phyloP scores from a whole-genome alignment of 2,329 filamentous ascomycete species.

The Amauroascus niger region DNA sequence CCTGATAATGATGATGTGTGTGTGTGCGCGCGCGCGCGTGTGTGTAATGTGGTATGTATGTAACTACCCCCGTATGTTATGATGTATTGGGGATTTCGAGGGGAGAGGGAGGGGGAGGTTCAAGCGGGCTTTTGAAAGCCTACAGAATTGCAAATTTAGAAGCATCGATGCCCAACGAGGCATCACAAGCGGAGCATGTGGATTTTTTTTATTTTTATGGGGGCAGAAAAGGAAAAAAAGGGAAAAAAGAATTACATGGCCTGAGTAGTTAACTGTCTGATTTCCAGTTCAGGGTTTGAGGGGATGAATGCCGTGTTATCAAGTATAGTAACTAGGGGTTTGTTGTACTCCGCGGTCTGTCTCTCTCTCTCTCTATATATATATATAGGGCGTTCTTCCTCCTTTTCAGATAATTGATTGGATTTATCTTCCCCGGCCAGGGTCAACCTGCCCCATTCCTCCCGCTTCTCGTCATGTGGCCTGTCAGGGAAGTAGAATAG shows the following conservation, averaged over 20 bases:
- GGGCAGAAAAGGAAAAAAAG: not conserved
- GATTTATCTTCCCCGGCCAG: not conserved
- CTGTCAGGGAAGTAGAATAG: not conserved
- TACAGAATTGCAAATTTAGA: not conserved
- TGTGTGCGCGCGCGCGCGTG: not conserved
- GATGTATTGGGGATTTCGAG: too few relatives aligned
- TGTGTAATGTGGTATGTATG: not conserved
- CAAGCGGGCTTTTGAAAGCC: not conserved
- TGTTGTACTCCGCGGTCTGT: too few relatives aligned
- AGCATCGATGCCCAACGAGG: constrained; percentile 7
- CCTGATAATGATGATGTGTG: not conserved
- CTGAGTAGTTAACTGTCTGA: too few relatives aligned
- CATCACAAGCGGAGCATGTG: not conserved
- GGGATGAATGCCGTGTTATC: not conserved
- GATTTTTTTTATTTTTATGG: too few relatives aligned
- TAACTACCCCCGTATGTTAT: not conserved
- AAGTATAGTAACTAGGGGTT: too few relatives aligned
- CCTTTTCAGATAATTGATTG: not conserved
- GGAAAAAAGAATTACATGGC: too few relatives aligned
- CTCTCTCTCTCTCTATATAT: too few relatives aligned
- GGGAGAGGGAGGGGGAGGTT: too few relatives aligned
- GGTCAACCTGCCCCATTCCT: not conserved
- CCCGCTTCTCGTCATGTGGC: not conserved
- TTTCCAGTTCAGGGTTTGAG: not conserved
- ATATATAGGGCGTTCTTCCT: too few relatives aligned